phyloP scores from a whole-genome alignment of 2,329 filamentous ascomycete genomes.

The Fusarium palustre region DNA sequence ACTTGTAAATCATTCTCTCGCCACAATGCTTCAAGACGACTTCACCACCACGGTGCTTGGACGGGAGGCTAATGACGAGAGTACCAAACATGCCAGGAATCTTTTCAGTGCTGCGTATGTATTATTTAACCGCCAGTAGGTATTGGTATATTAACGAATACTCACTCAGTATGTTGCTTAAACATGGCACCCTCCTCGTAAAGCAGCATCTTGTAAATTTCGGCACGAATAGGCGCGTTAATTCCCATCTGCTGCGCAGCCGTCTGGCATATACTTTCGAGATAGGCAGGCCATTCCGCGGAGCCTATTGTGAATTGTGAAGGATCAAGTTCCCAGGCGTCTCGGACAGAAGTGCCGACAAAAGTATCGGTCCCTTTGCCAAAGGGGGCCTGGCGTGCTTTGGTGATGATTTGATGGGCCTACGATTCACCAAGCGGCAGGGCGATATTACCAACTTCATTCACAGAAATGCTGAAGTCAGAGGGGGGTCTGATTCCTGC shows the following conservation, averaged over 20 bases:
- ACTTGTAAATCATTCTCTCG: slow-evolving; percentile 49
- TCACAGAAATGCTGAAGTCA: slow-evolving; percentile 1
- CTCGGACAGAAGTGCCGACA: background rate
- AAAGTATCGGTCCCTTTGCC: background rate
- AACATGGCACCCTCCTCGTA: slow-evolving; percentile 64
- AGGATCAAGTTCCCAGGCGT: background rate
- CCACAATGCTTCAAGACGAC: slow-evolving; percentile 56
- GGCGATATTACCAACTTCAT: background rate
- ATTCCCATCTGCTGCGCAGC: slow-evolving; percentile 52
- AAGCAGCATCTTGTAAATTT: slow-evolving; percentile 61
- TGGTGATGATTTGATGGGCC: background rate
- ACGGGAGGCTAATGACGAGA: slow-evolving; percentile 62
- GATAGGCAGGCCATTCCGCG: slow-evolving; percentile 37
- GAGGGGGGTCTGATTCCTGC: background rate
- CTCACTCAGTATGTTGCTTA: slow-evolving; percentile 58
- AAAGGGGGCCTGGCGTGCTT: background rate
- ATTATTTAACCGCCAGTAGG: background rate
- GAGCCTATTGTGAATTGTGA: background rate
- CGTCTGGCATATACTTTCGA: slow-evolving; percentile 42
- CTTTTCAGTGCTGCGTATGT: slow-evolving; percentile 55
- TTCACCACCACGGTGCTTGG: slow-evolving; percentile 60
- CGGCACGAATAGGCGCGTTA: slow-evolving; percentile 46
- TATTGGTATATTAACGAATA: no score
- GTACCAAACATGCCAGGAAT: slow-evolving; percentile 63
- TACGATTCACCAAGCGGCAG: slow-evolving; percentile 7